Evolutionary conservation across 2,329 filamentous ascomycete genomes (phyloP), one percentile per base, ranked within the genome.

Genomic region (Albophoma yamanashiensis): DNA sequence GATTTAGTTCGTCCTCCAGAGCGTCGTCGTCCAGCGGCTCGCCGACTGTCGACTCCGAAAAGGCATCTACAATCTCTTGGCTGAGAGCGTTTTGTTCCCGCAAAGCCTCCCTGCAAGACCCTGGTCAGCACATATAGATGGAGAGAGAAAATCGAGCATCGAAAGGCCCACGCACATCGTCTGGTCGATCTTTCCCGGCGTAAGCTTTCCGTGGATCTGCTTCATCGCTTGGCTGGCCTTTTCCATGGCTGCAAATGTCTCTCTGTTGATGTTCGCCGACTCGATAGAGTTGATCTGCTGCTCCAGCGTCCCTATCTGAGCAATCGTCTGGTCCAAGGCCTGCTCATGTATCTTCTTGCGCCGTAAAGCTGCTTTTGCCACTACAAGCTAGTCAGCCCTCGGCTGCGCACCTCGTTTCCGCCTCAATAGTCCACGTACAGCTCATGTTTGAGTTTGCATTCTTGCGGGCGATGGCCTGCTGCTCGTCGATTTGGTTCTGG

Each of bases 271-370:
- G 74, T 97, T 99, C 63, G 94, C 94, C 56, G 92, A 91, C 76
- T 99, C 94, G 79, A 99, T 97, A 62, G 90, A 88, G 74, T 94
- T 94, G 71, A 97, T 95, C 74, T 99, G 92, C 71, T 92, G 89
- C 75, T 99, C 94, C 53, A 99, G 82, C 27, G 94, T 96, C 68
- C 87, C 85, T 70, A 97, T 95, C 77, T 97, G 93, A 39, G 89
- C 85, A 62, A 85, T 83, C 1, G 93, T 97, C 77, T 97, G 92
- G 66, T 96, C 91, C 61, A 97, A 84, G 60, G 90, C 91, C 74
- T 92, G 89, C 75, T 97, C 92, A 70, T 94, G 91, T 67, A 86
- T 82, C 84, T 99, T 97, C 85, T 97, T 97, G 75, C 93, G 87
- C 79, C 90, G 86, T 65, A 99, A 79, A 47, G 94, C 94, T 67